Evolutionary conservation across 192 early-diverging fungal genomes (phyloP), one percentile per base, ranked within the genome.

Genomic region (Coemansia nantahalensis): DNA sequence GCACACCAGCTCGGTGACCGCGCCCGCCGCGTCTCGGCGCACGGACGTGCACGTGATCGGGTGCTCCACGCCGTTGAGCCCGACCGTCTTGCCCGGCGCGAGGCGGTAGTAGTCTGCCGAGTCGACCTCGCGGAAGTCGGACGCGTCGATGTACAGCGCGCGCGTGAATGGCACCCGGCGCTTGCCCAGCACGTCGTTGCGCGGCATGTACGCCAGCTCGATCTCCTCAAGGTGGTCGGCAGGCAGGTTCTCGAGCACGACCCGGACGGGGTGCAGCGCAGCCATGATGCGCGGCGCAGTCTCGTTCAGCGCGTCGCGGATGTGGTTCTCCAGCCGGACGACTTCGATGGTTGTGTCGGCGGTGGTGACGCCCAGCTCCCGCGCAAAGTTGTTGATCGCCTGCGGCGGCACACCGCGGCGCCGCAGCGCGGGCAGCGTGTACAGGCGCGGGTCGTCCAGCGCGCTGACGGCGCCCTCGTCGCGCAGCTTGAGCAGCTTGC

Each of bases 371-470:
- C 97, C 93, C 19, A 97, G 62, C 54, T 95, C 94, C 30, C 91
- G 84, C 17, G 94, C 93, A 83, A 99, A 99, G 26, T 90, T 90
- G 62, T 97, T 97, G 80, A 99, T 93, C 8, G 97, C 94, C 76
- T 91, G 86, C 0, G 95, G 89, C 48, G 97, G 96, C 48, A 98
- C 89, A 40, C 97, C 97, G 41, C 97, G 93, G 30, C 97, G 89
- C 52, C 93, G 90, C 45, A 99, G 82, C 37, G 87, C 95, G 4
- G 86, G 87, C 39, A 99, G 79, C n/a, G 97, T 98, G 74, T 88
- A 97, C 50, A 99, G 62, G 45, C 97, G 83, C 33, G 97, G 97
- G 57, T 99, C 97, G 75, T 99, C 97, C 87, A 94, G 95, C 15
- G 86, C 90, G 41, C 49, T 65, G 4, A 99, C 91, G 54, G 83